phyloP scores from a whole-genome alignment of 2,329 filamentous ascomycete species.

The Trichothecium roseum region DNA sequence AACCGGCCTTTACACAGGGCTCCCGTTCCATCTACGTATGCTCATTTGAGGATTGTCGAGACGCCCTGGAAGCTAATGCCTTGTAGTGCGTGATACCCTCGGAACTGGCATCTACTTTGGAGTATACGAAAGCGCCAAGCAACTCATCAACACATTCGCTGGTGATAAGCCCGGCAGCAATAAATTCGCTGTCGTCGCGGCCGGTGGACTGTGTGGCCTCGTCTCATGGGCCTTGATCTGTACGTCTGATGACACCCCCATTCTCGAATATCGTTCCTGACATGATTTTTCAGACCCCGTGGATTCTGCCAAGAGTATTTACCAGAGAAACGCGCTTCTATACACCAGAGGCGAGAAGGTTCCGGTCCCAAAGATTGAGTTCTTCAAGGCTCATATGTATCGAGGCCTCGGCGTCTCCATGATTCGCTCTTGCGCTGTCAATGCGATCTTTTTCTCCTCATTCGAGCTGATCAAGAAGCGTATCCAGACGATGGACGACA shows the following conservation, averaged over 20 bases:
- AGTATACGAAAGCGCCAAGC: conserved; percentile 80
- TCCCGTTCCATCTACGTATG: conserved; percentile 68
- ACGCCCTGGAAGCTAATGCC: background rate
- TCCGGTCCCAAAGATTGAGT: conserved; percentile 62
- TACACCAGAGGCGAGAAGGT: conserved; percentile 55
- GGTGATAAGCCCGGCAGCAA: conserved; percentile 65
- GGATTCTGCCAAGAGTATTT: conserved; percentile 77
- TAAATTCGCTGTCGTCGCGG: conserved; percentile 66
- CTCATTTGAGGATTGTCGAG: conserved; percentile 4
- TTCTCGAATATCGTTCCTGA: background rate
- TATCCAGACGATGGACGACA: conserved; percentile 44
- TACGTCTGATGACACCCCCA: conserved; percentile 28
- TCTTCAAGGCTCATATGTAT: conserved; percentile 71
- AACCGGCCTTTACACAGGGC: conserved; percentile 68
- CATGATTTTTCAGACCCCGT: conserved; percentile 44
- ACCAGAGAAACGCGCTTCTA: conserved; percentile 70
- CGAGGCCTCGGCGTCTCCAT: conserved; percentile 76
- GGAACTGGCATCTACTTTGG: conserved; percentile 82
- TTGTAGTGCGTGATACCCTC: conserved; percentile 67
- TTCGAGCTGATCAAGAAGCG: conserved; percentile 75
- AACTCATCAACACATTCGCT: conserved; percentile 64
- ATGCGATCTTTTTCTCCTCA: conserved; percentile 82
- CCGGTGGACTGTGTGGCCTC: conserved; percentile 72
- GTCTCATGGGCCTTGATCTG: conserved; percentile 73
- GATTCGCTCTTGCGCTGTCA: conserved; percentile 70